phyloP scores from a whole-genome alignment of 2,329 filamentous ascomycete genomes.

The Helminthosporium solani region DNA sequence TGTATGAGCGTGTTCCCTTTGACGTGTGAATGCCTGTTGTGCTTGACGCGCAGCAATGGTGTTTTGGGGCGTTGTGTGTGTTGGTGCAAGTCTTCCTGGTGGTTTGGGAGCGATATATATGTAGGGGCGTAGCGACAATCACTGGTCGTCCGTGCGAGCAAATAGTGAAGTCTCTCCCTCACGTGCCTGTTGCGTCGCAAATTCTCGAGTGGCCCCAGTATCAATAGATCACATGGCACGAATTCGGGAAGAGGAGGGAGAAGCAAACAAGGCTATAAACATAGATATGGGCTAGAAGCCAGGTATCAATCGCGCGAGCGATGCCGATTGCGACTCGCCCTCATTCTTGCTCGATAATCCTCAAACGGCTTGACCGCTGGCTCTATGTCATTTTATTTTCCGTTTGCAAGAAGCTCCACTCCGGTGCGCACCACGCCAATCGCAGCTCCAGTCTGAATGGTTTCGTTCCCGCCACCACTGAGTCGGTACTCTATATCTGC shows the following conservation, averaged over 20 bases:
- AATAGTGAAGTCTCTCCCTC: background rate
- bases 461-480: constrained; percentile 82
- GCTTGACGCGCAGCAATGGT: no score
- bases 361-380: constrained; percentile 2
- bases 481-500: constrained; percentile 92
- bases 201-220: background rate
- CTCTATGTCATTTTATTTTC: constrained; percentile 16
- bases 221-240: background rate
- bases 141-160: background rate
- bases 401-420: constrained; percentile 63
- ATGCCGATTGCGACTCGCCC: background rate
- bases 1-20: no score
- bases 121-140: background rate
- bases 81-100: background rate
- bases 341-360: background rate
- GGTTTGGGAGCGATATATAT: background rate
- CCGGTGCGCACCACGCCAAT: constrained; percentile 86
- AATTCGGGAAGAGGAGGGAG: background rate
- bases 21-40: no score
- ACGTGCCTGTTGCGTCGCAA: background rate
- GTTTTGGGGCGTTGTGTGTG: background rate
- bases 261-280: background rate
- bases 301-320: background rate
- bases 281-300: background rate
- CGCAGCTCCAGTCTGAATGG: constrained; percentile 86